A percentile compares a stretch with the other conserved stretches of the same genome.
phyloP scores from a whole-genome alignment of 371 early-diverging fungal genomes.

The Circinella umbellata region DNA sequence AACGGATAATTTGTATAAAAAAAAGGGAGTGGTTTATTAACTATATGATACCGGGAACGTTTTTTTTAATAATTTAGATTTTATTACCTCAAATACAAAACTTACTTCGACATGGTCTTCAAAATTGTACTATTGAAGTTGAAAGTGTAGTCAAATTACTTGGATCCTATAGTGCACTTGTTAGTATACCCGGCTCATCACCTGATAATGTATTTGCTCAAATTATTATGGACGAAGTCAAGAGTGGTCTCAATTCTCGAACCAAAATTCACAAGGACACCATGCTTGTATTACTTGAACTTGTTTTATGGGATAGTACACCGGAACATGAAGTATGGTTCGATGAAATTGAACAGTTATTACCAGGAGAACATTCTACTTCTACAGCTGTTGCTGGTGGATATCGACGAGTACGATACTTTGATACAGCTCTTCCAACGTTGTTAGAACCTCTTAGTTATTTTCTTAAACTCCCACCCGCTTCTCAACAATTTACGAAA shows the following conservation, averaged over 20 bases:
- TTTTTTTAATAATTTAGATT: slow-evolving; percentile 19
- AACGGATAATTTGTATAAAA: background rate
- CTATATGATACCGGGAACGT: too few relatives aligned
- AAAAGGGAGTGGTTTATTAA: too few relatives aligned
- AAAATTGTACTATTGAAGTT: slow-evolving; percentile 39
- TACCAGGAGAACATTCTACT: slow-evolving; percentile 26
- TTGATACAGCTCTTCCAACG: slow-evolving; percentile 31
- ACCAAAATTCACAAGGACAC: slow-evolving; percentile 48
- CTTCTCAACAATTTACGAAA: slow-evolving; percentile 47
- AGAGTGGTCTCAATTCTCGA: slow-evolving; percentile 20
- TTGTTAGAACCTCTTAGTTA: slow-evolving; percentile 37
- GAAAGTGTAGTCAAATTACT: slow-evolving; percentile 48
- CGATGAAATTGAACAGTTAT: slow-evolving; percentile 32
- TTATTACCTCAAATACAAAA: slow-evolving; percentile 44
- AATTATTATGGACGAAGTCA: slow-evolving; percentile 51
- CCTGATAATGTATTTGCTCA: slow-evolving; percentile 48
- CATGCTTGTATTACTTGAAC: slow-evolving; percentile 43
- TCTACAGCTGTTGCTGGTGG: slow-evolving; percentile 31
- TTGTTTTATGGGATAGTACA: slow-evolving; percentile 47
- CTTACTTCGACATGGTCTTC: slow-evolving; percentile 49
- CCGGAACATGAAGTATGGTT: slow-evolving; percentile 42
- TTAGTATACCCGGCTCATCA: slow-evolving; percentile 32
- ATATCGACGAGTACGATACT: slow-evolving; percentile 31
- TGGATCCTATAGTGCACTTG: slow-evolving; percentile 38
- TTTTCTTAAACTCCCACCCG: slow-evolving; percentile 41